A percentile compares a stretch with the other conserved stretches of the same genome.
Evolutionary conservation across 1,284 basidiomycete genomes (phyloP).

Genomic region (Fomitopsis schrenkii): DNA sequence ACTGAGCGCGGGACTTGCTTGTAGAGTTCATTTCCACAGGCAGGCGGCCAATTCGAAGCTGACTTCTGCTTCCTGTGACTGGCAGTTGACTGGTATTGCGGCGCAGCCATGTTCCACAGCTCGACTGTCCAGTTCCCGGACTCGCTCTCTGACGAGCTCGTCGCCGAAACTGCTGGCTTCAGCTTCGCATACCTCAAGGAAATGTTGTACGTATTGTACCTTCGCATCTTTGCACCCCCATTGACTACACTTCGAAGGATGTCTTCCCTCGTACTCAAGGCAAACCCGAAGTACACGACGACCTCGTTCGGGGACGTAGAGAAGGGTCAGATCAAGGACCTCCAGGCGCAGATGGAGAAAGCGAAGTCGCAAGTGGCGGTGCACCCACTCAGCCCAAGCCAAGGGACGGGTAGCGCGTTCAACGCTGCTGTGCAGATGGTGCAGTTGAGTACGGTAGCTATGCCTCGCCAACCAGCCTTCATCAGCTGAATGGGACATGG

Average conservation of each 20-base stretch:
- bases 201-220: conserved; percentile 61
- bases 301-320: conserved; percentile 45
- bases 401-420: too few species aligned
- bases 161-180: conserved; percentile 57
- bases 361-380: not conserved
- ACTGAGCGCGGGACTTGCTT: too few species aligned
- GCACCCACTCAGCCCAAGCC: too few species aligned
- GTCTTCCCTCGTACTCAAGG: conserved; percentile 56
- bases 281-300: conserved; percentile 40
- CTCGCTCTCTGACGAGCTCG: conserved; percentile 53
- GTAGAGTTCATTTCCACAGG: too few species aligned
- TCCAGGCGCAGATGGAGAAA: conserved; percentile 57
- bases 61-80: too few species aligned
- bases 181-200: conserved; percentile 84
- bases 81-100: too few species aligned
- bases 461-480: too few species aligned
- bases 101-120: conserved; percentile 29
- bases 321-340: conserved; percentile 51
- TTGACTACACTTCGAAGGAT: conserved; percentile 36
- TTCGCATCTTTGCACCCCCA: not conserved
- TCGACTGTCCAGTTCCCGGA: conserved; percentile 63
- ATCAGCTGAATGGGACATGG: too few species aligned
- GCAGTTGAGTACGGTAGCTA: too few species aligned
- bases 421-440: too few species aligned
- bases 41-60: too few species aligned